Base-by-base conservation (phyloP, 2,329 filamentous ascomycete genomes). In the Colletotrichum endophyticum region DNA sequence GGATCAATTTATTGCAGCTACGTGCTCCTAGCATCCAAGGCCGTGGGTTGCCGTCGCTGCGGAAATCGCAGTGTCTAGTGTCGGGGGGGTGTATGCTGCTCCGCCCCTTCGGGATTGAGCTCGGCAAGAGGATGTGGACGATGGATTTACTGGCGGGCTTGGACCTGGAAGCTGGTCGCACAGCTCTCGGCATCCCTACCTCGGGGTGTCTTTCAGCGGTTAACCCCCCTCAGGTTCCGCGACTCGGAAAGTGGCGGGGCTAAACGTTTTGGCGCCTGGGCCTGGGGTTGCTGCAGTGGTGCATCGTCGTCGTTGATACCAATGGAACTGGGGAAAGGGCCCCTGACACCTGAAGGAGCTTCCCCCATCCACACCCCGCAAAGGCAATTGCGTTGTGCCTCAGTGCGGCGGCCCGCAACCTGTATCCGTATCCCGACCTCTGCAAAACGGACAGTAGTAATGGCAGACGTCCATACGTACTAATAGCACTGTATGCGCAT, bases 161-260 rank as follows among this genome's bases (percentile, higher is more conserved):
- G 34, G 67, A 61, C 59, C 30, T 57, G 57, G 34, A 30, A 70
- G 57, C 66, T n/a, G 30, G 30, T 70, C 71, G 57, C 25, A 62
- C 32, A 59, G 44, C 36, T 53, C 57, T 25, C 34, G 34, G 57
- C 22, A 66, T 64, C 59, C 69, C 22, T 71, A 28, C 56, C 57
- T 70, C 19, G 53, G 39, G 34, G 32, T 57, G 56, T 32, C 28
- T 57, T 49, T 39, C 34, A 72, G 73, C 68, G 57, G 39, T 61
- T 59, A 27, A 27, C 27, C 70, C 74, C 71, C 71, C 63, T 68
- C 70, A 30, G 22, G 57, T 73, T 76, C 73, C 73, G 73, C 64
- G 64, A 70, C 61, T 77, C 75, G 75, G 75, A 75, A 70, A 77
- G 75, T 77, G 75, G 72, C 72, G 75, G 75, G 75, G 75, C 72